These are phyloP conservation scores for Neoboletus brunneissimus DNA, from an alignment of 768 basidiomycete genomes.

Conservation along the genomic window DNA sequence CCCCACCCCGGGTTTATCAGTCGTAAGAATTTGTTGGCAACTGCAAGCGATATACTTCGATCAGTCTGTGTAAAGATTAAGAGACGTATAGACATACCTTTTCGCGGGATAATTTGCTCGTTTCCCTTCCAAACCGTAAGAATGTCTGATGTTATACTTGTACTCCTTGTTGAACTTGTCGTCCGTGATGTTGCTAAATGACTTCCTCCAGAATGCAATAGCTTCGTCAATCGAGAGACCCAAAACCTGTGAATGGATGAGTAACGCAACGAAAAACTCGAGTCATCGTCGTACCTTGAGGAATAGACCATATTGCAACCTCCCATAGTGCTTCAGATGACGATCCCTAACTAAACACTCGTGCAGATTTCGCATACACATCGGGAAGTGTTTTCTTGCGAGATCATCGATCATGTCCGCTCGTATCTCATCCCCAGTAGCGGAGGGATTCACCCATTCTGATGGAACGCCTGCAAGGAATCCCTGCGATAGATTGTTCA, in stretches of 20 bases:
- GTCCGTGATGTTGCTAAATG: slow-evolving; percentile 75
- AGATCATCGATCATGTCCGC: slow-evolving; percentile 94
- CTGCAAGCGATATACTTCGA: slow-evolving; percentile 39
- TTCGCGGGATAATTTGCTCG: slow-evolving; percentile 93
- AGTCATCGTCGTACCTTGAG: slow-evolving; percentile 64
- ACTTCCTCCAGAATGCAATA: slow-evolving; percentile 86
- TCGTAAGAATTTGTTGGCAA: slow-evolving; percentile 83
- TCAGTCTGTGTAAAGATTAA: neutral
- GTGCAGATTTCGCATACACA: slow-evolving; percentile 93
- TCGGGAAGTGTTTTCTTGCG: slow-evolving; percentile 84
- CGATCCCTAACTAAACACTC: slow-evolving; percentile 70
- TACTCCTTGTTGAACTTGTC: slow-evolving; percentile 98
- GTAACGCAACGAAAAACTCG: neutral
- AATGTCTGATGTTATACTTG: slow-evolving; percentile 95
- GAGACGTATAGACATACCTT: slow-evolving; percentile 48
- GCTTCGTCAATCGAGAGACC: slow-evolving; percentile 96
- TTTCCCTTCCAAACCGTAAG: slow-evolving; percentile 91
- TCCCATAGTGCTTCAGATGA: slow-evolving; percentile 90
- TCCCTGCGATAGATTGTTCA: slow-evolving; percentile 89
- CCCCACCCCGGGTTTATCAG: slow-evolving; percentile 60
- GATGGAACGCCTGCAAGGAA: slow-evolving; percentile 90
- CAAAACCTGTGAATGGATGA: slow-evolving; percentile 56
- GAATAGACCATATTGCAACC: slow-evolving; percentile 90
- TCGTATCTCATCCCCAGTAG: slow-evolving; percentile 65
- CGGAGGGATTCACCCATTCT: slow-evolving; percentile 64